phyloP scores from a whole-genome alignment of 176 grass and related monocot species.

The Hordeum marinum region DNA sequence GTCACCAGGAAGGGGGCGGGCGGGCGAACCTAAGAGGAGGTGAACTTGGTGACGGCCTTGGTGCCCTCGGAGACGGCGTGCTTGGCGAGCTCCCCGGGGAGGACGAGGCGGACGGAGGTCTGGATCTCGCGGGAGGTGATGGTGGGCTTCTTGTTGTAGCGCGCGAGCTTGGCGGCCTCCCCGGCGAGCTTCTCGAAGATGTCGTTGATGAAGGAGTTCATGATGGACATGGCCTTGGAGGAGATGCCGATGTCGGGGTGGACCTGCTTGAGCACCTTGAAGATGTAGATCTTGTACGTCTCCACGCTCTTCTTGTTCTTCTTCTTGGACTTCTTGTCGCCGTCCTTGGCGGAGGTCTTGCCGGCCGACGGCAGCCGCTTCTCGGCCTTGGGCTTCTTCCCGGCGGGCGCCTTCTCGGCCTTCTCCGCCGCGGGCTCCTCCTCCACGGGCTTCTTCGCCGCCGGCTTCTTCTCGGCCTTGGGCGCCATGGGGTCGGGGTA shows the following conservation, averaged over 20 bases:
- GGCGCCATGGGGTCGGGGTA: conserved; percentile 28
- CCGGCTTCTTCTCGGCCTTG: conserved; percentile 59
- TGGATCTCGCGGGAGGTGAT: conserved; percentile 59
- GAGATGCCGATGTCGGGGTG: conserved; percentile 90
- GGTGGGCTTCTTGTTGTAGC: conserved; percentile 72
- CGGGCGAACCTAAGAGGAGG: conserved; percentile 22
- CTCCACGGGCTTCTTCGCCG: conserved; percentile 44
- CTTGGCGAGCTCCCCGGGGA: conserved; percentile 67
- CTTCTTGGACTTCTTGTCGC: not conserved
- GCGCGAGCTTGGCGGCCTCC: conserved; percentile 32
- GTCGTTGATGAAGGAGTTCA: conserved; percentile 96
- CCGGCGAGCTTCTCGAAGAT: conserved; percentile 81
- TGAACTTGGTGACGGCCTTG: conserved; percentile 65
- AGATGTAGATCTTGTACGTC: conserved; percentile 93
- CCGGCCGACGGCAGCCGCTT: not conserved
- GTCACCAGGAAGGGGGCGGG: not conserved
- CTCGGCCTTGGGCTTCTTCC: conserved; percentile 7
- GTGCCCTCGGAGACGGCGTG: conserved; percentile 59
- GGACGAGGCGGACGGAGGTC: conserved; percentile 61
- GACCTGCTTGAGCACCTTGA: conserved; percentile 93
- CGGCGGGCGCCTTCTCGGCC: not conserved
- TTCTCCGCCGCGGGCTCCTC: not conserved
- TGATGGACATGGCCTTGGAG: conserved; percentile 92
- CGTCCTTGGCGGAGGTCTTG: not conserved
- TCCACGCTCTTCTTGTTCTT: not conserved